Evolutionary conservation across 2,329 filamentous ascomycete species (phyloP), one percentile per base, ranked within the genome.

Genomic region (Exophiala calicioides): DNA sequence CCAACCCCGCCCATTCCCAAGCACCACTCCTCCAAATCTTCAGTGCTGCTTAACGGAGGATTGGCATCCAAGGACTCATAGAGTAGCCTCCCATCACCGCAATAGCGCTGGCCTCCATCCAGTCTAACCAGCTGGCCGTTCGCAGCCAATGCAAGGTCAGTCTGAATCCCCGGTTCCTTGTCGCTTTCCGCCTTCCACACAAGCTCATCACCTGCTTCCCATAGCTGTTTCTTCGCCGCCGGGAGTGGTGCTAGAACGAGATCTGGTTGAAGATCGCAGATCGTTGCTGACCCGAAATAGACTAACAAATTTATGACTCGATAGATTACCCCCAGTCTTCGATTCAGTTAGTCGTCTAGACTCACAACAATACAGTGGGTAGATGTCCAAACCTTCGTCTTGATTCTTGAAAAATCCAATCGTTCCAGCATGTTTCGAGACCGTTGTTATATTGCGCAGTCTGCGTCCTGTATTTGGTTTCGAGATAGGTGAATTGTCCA

Each of bases 1-100:
- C 72, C 71, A 52, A 75, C 58, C 21, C 64, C 64, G 65, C 74
- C 72, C 66, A 72, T 73, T 3, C 68, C 69, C 4, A 65, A 61
- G 44, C 69, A 73, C 71, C 71, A 74, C 47, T 73, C 68, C 45
- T 70, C 65, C 71, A 70, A 74, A 50, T 58, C 62, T 18, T 50
- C 62, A 37, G 18, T 54, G 16, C 45, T 58, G 31, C 53, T 60
- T 45, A 41, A 24, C 29, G 35, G 42, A 12, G 35, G 32, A 8
- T 43, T 48, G 10, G 33, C 41, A 44, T 57, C 51, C 20, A 53
- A 34, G 5, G 52, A 42, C 34, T 36, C 26, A 31, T 46, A 23
- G 20, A 50, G 29, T 15, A 62, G 29, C 39, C 52, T 39, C 12
- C 45, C 49, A 53, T 62, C 55, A 36, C 51, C 51, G 41, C 61